Evolutionary conservation across 2,329 filamentous ascomycete genomes (phyloP).

Genomic region (Bipolaris zeicola): DNA sequence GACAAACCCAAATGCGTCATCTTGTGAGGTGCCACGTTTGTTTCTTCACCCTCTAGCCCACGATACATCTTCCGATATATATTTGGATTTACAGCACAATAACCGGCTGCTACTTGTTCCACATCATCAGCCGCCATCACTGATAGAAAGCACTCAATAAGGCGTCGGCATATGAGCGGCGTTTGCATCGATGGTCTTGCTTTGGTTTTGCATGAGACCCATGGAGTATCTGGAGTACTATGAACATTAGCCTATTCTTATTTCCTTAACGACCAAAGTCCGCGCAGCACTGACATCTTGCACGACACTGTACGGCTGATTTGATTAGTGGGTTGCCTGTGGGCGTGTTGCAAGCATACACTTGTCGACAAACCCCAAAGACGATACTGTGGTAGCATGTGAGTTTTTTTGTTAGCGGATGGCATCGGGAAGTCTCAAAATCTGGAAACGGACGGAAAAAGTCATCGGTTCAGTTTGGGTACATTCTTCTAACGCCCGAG

Average conservation of each 20-base stretch:
- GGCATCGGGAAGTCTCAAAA: slow-evolving; percentile 11
- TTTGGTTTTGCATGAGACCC: slow-evolving; percentile 38
- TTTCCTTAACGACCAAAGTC: slow-evolving; percentile 21
- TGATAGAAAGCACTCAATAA: slow-evolving; percentile 39
- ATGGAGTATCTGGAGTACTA: slow-evolving; percentile 40
- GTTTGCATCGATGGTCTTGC: slow-evolving; percentile 43
- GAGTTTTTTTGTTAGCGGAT: slow-evolving; percentile 16
- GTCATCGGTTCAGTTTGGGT: slow-evolving; percentile 22
- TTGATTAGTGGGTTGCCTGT: slow-evolving; percentile 15
- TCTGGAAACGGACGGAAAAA: slow-evolving; percentile 23
- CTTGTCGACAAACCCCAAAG: slow-evolving; percentile 5
- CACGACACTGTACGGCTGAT: slow-evolving; percentile 32
- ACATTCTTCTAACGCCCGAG: slow-evolving; percentile 21
- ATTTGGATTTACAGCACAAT: slow-evolving; percentile 35
- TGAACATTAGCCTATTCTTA: slow-evolving; percentile 22
- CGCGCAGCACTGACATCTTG: slow-evolving; percentile 24
- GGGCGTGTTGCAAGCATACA: slow-evolving; percentile 4
- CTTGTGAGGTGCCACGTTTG: slow-evolving; percentile 27
- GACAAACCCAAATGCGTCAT: slow-evolving; percentile 45
- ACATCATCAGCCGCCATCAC: slow-evolving; percentile 29
- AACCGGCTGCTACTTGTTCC: slow-evolving; percentile 35
- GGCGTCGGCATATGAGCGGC: slow-evolving; percentile 47
- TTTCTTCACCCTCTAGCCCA: slow-evolving; percentile 3
- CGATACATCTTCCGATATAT: slow-evolving; percentile 22
- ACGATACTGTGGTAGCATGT: slow-evolving; percentile 14